phyloP scores from a whole-genome alignment of 2,329 filamentous ascomycete species.

The Aspergillus luchuensis region DNA sequence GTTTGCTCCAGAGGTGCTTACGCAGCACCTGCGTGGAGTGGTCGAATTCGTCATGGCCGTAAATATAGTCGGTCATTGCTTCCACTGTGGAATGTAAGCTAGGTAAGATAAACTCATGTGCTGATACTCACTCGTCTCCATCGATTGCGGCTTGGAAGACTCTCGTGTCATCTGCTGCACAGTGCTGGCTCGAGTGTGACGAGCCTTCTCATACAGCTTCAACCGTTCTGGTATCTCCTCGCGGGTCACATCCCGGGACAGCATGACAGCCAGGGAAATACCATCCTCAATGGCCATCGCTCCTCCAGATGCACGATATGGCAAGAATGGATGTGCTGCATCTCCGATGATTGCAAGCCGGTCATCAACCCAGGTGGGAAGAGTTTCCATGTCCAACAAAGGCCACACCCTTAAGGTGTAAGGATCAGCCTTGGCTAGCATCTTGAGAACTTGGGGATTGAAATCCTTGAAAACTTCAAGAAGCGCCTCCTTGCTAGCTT shows the following conservation, averaged over 20 bases:
- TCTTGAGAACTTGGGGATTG: constrained; percentile 41
- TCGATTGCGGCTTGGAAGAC: constrained; percentile 24
- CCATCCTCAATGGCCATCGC: constrained; percentile 69
- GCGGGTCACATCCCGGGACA: constrained; percentile 49
- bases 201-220: constrained; percentile 60
- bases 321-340: constrained; percentile 68
- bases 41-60: constrained; percentile 62
- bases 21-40: constrained; percentile 54
- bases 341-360: constrained; percentile 64
- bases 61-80: constrained; percentile 49
- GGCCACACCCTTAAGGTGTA: constrained; percentile 59
- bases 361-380: constrained; percentile 58
- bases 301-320: constrained; percentile 65
- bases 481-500: constrained; percentile 28
- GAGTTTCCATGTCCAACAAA: constrained; percentile 62
- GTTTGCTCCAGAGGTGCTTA: constrained; percentile 49
- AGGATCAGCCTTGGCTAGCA: constrained; percentile 45
- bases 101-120: no score
- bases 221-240: constrained; percentile 58
- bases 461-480: constrained; percentile 43
- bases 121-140: constrained; percentile 17
- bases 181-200: constrained; percentile 58
- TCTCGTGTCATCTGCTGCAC: constrained; percentile 61
- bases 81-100: constrained; percentile 12
- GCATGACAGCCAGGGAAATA: constrained; percentile 58